phyloP scores from a whole-genome alignment of 2,329 filamentous ascomycete genomes.

The Calonectria leucothoes region DNA sequence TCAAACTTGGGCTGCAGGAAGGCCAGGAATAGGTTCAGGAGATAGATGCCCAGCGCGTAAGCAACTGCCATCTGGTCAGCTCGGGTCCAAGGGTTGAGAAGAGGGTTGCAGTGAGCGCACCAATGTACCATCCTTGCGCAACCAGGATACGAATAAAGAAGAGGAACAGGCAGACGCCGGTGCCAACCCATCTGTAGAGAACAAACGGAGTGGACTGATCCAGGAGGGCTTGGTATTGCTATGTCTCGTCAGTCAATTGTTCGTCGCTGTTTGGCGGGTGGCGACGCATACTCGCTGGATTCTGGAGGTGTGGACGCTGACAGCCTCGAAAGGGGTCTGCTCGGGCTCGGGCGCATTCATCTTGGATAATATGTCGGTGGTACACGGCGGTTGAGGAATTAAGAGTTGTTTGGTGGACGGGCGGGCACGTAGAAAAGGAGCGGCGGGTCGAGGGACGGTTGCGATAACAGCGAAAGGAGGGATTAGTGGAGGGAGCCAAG shows the following conservation, averaged over 20 bases:
- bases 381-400: constrained; percentile 19
- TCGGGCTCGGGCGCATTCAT: constrained; percentile 93
- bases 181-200: constrained; percentile 89
- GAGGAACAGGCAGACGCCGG: constrained; percentile 77
- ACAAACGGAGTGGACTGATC: constrained; percentile 94
- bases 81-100: background rate
- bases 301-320: constrained; percentile 85
- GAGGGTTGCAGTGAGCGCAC: constrained; percentile 59
- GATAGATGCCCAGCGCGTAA: constrained; percentile 98
- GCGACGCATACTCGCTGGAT: constrained; percentile 72
- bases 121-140: constrained; percentile 98
- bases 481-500: constrained; percentile 23
- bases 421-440: constrained; percentile 4
- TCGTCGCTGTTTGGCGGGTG: background rate
- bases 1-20: constrained; percentile 99
- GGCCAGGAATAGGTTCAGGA: constrained; percentile 98
- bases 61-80: constrained; percentile 72
- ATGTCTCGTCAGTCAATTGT: constrained; percentile 33
- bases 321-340: constrained; percentile 90
- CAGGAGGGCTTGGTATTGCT: constrained; percentile 95
- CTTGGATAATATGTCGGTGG: constrained; percentile 33
- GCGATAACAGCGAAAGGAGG: constrained; percentile 10
- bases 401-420: background rate
- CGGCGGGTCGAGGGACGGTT: constrained; percentile 7
- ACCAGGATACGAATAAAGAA: constrained; percentile 93